Evolutionary conservation across 192 early-diverging fungal genomes (phyloP), one percentile per base, ranked within the genome.

Genomic region (Entomortierella parvispora): DNA sequence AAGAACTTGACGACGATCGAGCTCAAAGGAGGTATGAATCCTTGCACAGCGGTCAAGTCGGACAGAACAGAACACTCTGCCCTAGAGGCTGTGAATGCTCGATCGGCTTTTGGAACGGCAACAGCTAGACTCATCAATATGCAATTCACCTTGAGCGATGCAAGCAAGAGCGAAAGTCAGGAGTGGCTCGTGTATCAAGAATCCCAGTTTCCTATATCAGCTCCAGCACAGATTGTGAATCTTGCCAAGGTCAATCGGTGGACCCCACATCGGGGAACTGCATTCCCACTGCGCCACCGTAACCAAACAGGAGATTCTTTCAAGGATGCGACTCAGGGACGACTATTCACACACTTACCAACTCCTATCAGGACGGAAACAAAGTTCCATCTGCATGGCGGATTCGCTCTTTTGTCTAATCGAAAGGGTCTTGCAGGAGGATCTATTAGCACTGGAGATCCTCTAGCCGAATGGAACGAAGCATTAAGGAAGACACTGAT

Each of bases 1-100:
- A 64, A 52, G 18, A 34, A 34, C 26, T 40, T 64, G 23, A 53
- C 4, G 31, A 34, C 33, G 7, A 64, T 64, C 28, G 49, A 49
- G 1, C 49, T 48, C 22, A 31, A 22, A 10, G 62, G 29, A 3
- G 54, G 54, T 9, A n/a, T 18, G 1, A 20, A 0, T n/a, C 54
- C 26, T 9, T 22, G 17, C 31, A 20, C 12, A 7, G 31, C 54
- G 33, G 12, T 9, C 5, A 40, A 40, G 12, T 29, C 34, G n/a
- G 20, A 29, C n/a, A 56, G 34, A n/a, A 17, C 18, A 20, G 33
- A 31, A 0, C 18, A 11, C 2, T 10, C 32, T 20, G 22, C 31
- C 15, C 0, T 10, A 11, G 8, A 15, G 3, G 33, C 54, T 9
- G 18, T 56, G 0, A 15, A 56, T 17, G 31, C 11, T 20, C 20